A percentile compares a stretch with the other conserved stretches of the same genome.
Evolutionary conservation across 371 early-diverging fungal genomes (phyloP).

Genomic region (Saksenaea vasiformis): DNA sequence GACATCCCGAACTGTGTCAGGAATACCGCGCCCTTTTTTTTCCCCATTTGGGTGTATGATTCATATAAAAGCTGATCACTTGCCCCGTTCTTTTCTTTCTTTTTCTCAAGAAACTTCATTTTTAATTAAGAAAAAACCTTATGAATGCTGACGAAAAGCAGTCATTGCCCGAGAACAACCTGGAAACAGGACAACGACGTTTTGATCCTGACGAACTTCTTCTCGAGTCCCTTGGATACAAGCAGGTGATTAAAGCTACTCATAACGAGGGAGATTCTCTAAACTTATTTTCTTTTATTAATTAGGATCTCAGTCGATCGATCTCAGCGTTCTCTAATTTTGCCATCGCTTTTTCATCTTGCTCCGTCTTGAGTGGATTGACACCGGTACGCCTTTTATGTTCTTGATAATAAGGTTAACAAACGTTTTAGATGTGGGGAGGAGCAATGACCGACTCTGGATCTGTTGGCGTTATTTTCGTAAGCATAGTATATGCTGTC

Average conservation of each 20-base stretch:
- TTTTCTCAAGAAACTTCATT: too few species aligned
- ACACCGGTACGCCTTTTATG: constrained; percentile 47
- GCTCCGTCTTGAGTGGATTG: constrained; percentile 61
- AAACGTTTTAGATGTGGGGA: constrained; percentile 47
- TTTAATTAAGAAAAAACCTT: neutral
- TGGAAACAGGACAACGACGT: constrained; percentile 15
- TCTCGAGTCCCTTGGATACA: constrained; percentile 49
- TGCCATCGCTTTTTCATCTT: constrained; percentile 66
- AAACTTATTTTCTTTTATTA: neutral
- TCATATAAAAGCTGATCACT: too few species aligned
- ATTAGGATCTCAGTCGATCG: constrained; percentile 66
- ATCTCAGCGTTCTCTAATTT: constrained; percentile 66
- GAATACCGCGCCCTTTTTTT: too few species aligned
- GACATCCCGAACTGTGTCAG: too few species aligned
- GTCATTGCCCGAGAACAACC: constrained; percentile 11
- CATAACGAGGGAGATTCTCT: neutral
- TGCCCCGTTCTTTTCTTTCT: too few species aligned
- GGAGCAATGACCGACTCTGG: constrained; percentile 66
- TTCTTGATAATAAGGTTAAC: neutral
- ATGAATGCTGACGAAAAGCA: constrained; percentile 4
- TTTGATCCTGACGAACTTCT: constrained; percentile 34
- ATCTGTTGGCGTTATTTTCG: constrained; percentile 60
- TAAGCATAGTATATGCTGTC: too few species aligned
- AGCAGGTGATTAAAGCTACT: constrained; percentile 30
- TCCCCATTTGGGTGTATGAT: too few species aligned